Conservation (phyloP, 2,329 filamentous ascomycete species). For the Diaporthe velutina region DNA sequence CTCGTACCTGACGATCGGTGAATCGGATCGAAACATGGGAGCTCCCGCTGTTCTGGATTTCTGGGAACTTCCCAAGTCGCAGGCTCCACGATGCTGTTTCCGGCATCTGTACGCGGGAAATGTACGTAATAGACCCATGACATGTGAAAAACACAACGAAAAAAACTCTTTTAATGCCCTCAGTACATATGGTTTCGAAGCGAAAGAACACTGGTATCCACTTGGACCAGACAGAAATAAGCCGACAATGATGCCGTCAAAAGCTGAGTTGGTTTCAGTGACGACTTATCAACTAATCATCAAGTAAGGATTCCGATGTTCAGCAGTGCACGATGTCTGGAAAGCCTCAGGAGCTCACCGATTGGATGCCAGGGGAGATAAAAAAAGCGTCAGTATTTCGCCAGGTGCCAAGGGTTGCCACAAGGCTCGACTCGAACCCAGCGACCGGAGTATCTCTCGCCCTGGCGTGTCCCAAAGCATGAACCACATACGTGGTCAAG, state of each 20-base stretch:
- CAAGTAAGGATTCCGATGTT: constrained; percentile 17
- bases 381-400: background rate
- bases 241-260: constrained; percentile 18
- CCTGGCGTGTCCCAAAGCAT: background rate
- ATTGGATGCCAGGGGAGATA: background rate
- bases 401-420: background rate
- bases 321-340: background rate
- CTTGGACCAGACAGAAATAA: constrained; percentile 8
- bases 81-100: constrained; percentile 29
- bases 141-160: constrained; percentile 7
- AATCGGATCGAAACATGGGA: constrained; percentile 34
- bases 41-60: constrained; percentile 28
- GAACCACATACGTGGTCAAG: background rate
- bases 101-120: constrained; percentile 37
- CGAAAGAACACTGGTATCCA: constrained; percentile 14
- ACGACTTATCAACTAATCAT: constrained; percentile 35
- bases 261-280: constrained; percentile 4
- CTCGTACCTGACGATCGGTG: constrained; percentile 35
- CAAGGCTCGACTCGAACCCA: background rate
- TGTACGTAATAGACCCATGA: constrained; percentile 37
- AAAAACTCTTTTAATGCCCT: background rate
- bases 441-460: background rate
- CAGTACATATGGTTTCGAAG: background rate
- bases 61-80: constrained; percentile 16
- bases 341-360: background rate